Evolutionary conservation across 75 land plant species (phyloP), one percentile per base, ranked within the genome.

Genomic region (Chamaecyparis obtusa): DNA sequence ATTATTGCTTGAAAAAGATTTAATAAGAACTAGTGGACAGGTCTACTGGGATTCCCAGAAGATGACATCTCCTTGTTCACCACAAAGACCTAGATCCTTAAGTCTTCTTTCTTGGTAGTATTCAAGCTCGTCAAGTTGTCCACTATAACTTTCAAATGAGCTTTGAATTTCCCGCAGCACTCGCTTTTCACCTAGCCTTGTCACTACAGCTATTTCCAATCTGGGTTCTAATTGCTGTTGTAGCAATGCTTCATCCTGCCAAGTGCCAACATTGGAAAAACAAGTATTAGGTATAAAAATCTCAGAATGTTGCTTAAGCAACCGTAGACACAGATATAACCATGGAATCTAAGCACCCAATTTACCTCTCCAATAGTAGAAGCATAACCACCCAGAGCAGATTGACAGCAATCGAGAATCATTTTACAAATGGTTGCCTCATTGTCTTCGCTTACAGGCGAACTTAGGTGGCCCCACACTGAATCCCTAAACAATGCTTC

Each of bases 71-170:
- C 96, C 99, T 89, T 91, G 92, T 77, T 96, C 97, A 46, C 98
- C 96, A 49, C 89, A 84, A 15, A 98, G 89, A 30, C 99, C 99
- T 33, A 98, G 90, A 46, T 91, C 91, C 71, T 89, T 93, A 0
- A 98, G 92, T 85, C 99, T 91, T 88, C 99, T 93, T 88, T 95
- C 97, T 83, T 98, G 97, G 88, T 96, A 98, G 87, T 95, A 98
- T 90, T 98, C 99, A 85, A 98, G 86, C 55, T 77, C 81, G 87
- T 95, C 94, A 85, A 96, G 87, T 81, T 91, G 92, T 30, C 13
- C 43, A 77, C 91, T 89, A 74, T 92, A 91, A 2, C 88, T 92
- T 85, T 92, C 90, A 76, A 98, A 96, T 11, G 90, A 90, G 30
- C 85, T 89, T 74, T 90, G 93, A 74, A 96, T 90, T 72, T 96